phyloP scores from a whole-genome alignment of 2,329 filamentous ascomycete species.

The Cladosporium sp. region DNA sequence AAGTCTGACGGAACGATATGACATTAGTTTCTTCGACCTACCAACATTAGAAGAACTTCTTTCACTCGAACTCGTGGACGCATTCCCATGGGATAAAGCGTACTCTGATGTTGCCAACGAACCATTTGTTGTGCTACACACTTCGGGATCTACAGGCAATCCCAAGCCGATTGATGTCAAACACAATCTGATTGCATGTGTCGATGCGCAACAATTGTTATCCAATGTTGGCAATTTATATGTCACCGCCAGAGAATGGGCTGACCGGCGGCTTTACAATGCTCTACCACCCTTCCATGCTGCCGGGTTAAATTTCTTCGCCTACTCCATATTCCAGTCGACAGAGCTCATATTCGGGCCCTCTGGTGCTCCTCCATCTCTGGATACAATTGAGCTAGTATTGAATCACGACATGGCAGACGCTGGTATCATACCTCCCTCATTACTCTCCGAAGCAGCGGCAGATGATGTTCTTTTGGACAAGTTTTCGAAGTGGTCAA shows the following conservation, averaged over 20 bases:
- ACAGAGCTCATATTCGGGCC: slow-evolving; percentile 15
- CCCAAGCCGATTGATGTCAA: slow-evolving; percentile 16
- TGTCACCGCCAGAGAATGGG: slow-evolving; percentile 10
- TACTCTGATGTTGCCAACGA: neutral
- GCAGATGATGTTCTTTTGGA: neutral
- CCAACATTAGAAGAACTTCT: neutral
- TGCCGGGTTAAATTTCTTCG: slow-evolving; percentile 16
- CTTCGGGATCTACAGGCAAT: slow-evolving; percentile 19
- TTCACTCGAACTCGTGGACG: neutral
- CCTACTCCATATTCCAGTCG: slow-evolving; percentile 14
- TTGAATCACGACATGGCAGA: slow-evolving; percentile 10
- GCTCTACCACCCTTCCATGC: slow-evolving; percentile 17
- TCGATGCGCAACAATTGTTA: slow-evolving; percentile 13
- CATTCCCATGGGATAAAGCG: neutral
- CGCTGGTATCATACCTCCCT: slow-evolving; percentile 15
- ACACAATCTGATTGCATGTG: slow-evolving; percentile 5
- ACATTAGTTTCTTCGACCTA: neutral
- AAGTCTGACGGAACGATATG: neutral
- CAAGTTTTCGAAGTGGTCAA: slow-evolving; percentile 10
- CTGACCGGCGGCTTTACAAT: slow-evolving; percentile 6
- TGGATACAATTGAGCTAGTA: slow-evolving; percentile 6
- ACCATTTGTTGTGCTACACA: slow-evolving; percentile 18
- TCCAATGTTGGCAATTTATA: slow-evolving; percentile 8
- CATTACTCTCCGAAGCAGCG: slow-evolving; percentile 12
- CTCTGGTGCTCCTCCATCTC: slow-evolving; percentile 8